Evolutionary conservation across 2,329 filamentous ascomycete species (phyloP).

Genomic region (Penicillium sp.): DNA sequence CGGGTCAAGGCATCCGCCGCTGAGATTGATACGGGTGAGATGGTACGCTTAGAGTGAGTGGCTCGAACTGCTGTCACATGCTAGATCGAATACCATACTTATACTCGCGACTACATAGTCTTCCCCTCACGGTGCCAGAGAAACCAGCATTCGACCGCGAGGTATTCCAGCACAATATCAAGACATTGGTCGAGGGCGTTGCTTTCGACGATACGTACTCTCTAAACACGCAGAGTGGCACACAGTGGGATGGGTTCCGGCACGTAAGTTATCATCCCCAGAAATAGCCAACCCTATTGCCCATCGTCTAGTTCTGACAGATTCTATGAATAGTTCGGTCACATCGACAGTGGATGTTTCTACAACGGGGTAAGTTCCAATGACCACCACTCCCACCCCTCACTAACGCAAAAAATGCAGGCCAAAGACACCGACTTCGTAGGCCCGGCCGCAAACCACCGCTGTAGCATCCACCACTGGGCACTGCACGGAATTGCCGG

Average conservation of each 20-base stretch:
- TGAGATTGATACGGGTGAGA: slow-evolving; percentile 57
- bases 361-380: slow-evolving; percentile 42
- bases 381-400: neutral
- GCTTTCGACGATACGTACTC: slow-evolving; percentile 47
- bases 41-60: slow-evolving; percentile 54
- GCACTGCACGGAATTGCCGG: slow-evolving; percentile 44
- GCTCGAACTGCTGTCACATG: neutral
- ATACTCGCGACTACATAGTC: slow-evolving; percentile 29
- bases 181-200: slow-evolving; percentile 37
- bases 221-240: slow-evolving; percentile 51
- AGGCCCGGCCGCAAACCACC: slow-evolving; percentile 35
- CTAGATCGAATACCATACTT: neutral
- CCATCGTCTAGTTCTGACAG: neutral
- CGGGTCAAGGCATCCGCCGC: slow-evolving; percentile 54
- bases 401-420: slow-evolving; percentile 16
- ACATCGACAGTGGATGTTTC: slow-evolving; percentile 38
- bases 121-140: slow-evolving; percentile 55
- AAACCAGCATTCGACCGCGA: slow-evolving; percentile 55
- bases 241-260: slow-evolving; percentile 53
- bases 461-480: slow-evolving; percentile 47
- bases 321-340: slow-evolving; percentile 33
- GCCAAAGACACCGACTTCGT: slow-evolving; percentile 38
- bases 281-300: neutral
- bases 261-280: slow-evolving; percentile 36
- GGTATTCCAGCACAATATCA: slow-evolving; percentile 56